A percentile compares a stretch with the other conserved stretches of the same genome.
phyloP scores from a whole-genome alignment of 2,329 filamentous ascomycete genomes.

The Botrytis porri region DNA sequence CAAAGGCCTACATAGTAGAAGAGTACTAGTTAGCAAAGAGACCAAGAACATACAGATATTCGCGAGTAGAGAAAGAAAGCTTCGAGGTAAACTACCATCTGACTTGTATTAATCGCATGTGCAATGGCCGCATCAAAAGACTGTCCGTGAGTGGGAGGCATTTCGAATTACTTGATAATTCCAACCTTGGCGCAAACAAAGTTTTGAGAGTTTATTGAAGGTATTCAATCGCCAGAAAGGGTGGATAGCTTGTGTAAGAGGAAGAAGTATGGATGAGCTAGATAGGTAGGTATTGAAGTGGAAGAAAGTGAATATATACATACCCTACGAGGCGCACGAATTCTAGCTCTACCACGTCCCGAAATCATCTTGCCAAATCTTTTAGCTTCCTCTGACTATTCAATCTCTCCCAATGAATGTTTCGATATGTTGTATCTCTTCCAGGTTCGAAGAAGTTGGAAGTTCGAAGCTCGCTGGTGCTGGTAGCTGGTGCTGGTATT shows the following conservation, averaged over 20 bases:
- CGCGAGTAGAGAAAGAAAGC: not conserved
- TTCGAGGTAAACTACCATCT: constrained; percentile 5
- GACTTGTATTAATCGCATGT: constrained; percentile 1
- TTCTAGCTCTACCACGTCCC: constrained; percentile 55
- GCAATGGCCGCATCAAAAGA: constrained; percentile 1
- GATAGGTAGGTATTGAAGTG: constrained; percentile 2
- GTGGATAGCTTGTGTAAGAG: not conserved
- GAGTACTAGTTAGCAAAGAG: constrained; percentile 17
- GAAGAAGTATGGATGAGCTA: not conserved
- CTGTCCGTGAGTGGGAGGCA: not conserved
- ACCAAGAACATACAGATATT: not conserved
- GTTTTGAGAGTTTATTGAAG: not conserved
- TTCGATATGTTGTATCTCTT: not conserved
- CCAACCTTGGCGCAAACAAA: not conserved
- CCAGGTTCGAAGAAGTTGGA: not conserved
- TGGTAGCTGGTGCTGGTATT: too few species aligned
- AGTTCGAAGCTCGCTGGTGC: too few species aligned
- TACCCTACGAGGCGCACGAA: constrained; percentile 66
- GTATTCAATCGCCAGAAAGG: not conserved
- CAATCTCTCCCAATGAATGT: not conserved
- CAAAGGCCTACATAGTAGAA: constrained; percentile 48
- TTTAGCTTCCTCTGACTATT: not conserved
- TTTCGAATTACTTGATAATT: not conserved
- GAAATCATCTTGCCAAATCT: constrained; percentile 45
- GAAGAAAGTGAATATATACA: constrained; percentile 37